Base-by-base conservation (phyloP, 495 filamentous ascomycete genomes). In the Penicillium herquei region DNA sequence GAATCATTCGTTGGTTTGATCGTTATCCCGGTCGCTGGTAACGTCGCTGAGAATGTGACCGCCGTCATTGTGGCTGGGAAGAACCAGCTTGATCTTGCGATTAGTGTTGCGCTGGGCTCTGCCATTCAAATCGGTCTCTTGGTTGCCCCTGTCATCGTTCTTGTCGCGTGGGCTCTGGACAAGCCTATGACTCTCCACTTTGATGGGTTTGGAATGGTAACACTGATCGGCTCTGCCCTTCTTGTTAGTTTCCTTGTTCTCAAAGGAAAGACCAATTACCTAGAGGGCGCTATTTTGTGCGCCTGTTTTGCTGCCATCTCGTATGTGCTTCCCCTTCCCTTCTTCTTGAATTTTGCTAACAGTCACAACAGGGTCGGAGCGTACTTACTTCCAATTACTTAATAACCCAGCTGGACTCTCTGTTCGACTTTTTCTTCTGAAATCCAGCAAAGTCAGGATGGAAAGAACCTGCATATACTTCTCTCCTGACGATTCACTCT, bases 71-170 rank as follows among this genome's bases (percentile, higher is more conserved):
- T 96, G 9, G 91, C 92, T 7, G 80, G 81, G 58, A 96, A 95
- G 77, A 95, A 96, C 74, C 96, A 96, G 77, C 94, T 96, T 89
- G 91, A 96, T 76, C 77, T 96, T 18, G 87, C 92, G 0, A 95
- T 96, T 57, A 91, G 90, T 59, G 89, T 96, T 33, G 91, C 91
- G 3, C 84, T 96, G 16, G 92, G 92, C 11, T 88, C 83, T 40
- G 91, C 86, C 55, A 95, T 96, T 64, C 92, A 96, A 70, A 79
- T 79, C 31, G 73, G 73, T 71, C 63, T 96, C 49, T 95, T 96
- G 70, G 80, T 96, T 39, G 96, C 92, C 3, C 92, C 92, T 1
- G 73, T 96, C 49, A 83, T 95, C 42, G 91, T 96, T 21, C 83
- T 96, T 8, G 79, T 96, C 12, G 92, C 90, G 10, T 96, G 91